These are phyloP conservation scores for Calonectria pseudoturangicola DNA, from an alignment of 2,329 filamentous ascomycete genomes.

Conservation along the genomic window DNA sequence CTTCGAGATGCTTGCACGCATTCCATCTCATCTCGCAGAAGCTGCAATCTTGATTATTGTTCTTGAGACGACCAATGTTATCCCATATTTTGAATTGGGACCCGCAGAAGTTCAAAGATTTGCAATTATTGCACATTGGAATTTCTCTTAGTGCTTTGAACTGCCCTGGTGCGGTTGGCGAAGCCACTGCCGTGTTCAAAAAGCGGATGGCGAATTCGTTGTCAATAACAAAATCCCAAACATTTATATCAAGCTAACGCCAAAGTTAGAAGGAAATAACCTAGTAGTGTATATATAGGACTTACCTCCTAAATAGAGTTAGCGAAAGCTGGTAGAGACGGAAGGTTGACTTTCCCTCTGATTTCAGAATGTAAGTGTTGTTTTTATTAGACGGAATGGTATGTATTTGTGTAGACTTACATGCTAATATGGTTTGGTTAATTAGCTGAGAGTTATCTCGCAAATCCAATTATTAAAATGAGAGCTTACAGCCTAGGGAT, in stretches of 20 bases:
- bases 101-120: neutral
- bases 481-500: neutral
- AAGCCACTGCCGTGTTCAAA: neutral
- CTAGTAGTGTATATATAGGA: neutral
- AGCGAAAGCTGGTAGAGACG: neutral
- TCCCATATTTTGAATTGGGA: neutral
- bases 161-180: neutral
- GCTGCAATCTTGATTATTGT: constrained; percentile 3
- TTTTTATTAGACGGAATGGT: neutral
- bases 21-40: constrained; percentile 40
- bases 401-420: neutral
- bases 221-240: neutral
- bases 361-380: neutral
- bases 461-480: neutral
- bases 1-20: constrained; percentile 30
- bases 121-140: neutral
- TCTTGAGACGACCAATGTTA: neutral
- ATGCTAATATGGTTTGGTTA: neutral
- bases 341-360: neutral
- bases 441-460: neutral
- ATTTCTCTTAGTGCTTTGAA: neutral
- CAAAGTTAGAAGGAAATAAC: neutral
- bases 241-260: neutral
- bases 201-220: neutral
- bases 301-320: neutral